Base-by-base conservation (phyloP, 352 stramenopile genomes). In the Phytophthora tentaculata region DNA sequence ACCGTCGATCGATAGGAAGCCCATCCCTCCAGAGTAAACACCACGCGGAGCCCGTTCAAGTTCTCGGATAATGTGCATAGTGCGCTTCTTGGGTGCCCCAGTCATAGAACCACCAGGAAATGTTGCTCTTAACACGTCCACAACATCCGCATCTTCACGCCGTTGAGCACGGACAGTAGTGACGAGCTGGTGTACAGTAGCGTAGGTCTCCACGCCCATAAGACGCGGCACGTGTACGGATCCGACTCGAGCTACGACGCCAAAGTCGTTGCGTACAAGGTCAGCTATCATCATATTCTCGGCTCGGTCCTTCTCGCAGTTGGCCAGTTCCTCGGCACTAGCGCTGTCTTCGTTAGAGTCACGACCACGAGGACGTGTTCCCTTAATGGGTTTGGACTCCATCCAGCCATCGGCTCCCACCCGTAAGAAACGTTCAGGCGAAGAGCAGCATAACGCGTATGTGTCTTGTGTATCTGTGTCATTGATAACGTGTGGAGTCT, bases 211-310 rank as follows among this genome's bases (percentile, higher is more conserved):
- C 51, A 99, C 96, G 5, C 85, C 74, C 93, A 98, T 98, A 20
- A 99, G 79, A 68, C 87, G 91, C 3, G 94, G 90, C 19, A 99
- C 96, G 63, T 97, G 84, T 3, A 99, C 96, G 2, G 81, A 94
- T 28, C 95, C 96, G 39, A 95, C 81, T 55, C 96, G 76, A 37
- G 94, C 97, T 17, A 99, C 92, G n/a, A 94, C 71, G 19, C 91
- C 91, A 45, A 99, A 91, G 74, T 99, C 96, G 79, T 99, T 99
- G 45, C 96, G 86, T 24, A 99, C 83, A 37, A 99, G 82, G 77
- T 99, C 97, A 2, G 96, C 94, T 69, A 99, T 99, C 97, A 99
- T 99, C 65, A 99, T 94, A 70, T 99, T 99, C 69, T 99, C 96
- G 1, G 96, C 96, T 39, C 91, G 91, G 70, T 98, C 96, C 66